These are phyloP conservation scores for Penicillium angulare DNA, from an alignment of 495 filamentous ascomycete species.

Conservation along the genomic window DNA sequence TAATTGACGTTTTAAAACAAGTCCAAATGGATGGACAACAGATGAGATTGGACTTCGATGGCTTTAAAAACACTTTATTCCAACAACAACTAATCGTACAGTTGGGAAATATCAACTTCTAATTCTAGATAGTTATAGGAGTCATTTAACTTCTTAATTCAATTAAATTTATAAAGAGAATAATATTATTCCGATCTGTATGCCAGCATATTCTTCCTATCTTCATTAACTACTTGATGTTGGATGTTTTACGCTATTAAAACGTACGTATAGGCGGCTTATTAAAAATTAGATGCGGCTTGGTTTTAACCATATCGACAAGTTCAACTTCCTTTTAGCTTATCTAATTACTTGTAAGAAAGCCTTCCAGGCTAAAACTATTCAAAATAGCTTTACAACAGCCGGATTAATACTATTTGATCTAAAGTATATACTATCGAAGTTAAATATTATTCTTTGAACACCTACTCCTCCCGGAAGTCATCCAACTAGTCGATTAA, in stretches of 20 bases:
- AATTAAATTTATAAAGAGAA: not conserved
- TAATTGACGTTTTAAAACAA: no score
- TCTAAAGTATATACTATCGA: not conserved
- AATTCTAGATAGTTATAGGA: no score
- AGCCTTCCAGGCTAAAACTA: not conserved
- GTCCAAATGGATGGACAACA: constrained; percentile 1
- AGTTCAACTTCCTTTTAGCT: not conserved
- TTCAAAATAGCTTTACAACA: not conserved
- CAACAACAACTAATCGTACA: not conserved
- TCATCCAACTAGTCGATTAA: not conserved
- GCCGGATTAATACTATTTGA: not conserved
- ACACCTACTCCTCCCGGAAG: not conserved
- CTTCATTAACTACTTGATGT: not conserved
- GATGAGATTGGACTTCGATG: constrained; percentile 2
- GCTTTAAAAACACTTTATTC: constrained; percentile 5
- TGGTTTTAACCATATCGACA: not conserved
- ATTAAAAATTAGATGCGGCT: not conserved
- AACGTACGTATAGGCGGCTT: not conserved
- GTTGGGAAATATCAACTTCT: not conserved
- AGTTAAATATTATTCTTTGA: not conserved
- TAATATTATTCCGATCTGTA: not conserved
- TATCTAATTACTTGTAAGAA: not conserved
- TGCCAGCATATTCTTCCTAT: not conserved
- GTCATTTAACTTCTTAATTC: no score
- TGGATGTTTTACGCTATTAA: not conserved